A percentile compares a stretch with the other conserved stretches of the same genome.
Evolutionary conservation across 306 rosid species (phyloP).

Genomic region (Citrullus mucosospermus): DNA sequence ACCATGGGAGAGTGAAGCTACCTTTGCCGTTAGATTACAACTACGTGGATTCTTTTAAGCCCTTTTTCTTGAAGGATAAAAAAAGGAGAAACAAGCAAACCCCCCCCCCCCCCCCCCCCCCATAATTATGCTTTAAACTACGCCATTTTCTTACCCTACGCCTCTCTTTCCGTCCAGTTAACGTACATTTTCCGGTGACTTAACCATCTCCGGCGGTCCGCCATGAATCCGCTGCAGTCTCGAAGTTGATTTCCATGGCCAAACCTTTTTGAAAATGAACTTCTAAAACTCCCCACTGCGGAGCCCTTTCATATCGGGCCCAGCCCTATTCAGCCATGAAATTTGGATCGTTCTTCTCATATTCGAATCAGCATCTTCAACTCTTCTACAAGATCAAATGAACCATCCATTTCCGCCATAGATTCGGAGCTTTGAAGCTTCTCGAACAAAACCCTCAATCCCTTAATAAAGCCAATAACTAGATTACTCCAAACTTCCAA

Average conservation of each 20-base stretch:
- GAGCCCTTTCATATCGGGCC: conserved; percentile 1
- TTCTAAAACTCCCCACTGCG: background rate
- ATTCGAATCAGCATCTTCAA: background rate
- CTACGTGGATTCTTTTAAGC: background rate
- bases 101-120: background rate
- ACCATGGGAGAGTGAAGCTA: background rate
- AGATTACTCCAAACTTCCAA: background rate
- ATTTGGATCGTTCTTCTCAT: background rate
- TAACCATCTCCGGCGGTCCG: background rate
- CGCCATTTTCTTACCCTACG: background rate
- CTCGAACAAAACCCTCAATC: background rate
- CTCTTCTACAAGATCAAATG: background rate
- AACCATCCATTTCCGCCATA: conserved; percentile 5
- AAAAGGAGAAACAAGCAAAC: background rate
- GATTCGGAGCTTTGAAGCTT: background rate
- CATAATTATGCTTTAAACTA: background rate
- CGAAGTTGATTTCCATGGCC: background rate
- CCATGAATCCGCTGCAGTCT: background rate
- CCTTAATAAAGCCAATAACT: background rate
- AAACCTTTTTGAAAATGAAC: background rate
- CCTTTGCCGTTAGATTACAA: background rate
- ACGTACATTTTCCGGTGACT: background rate
- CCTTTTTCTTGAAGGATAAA: background rate
- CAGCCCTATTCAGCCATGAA: background rate
- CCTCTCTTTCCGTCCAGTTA: background rate